These are phyloP conservation scores for Fusarium sp. DNA, from an alignment of 2,329 filamentous ascomycete species.

Conservation along the genomic window DNA sequence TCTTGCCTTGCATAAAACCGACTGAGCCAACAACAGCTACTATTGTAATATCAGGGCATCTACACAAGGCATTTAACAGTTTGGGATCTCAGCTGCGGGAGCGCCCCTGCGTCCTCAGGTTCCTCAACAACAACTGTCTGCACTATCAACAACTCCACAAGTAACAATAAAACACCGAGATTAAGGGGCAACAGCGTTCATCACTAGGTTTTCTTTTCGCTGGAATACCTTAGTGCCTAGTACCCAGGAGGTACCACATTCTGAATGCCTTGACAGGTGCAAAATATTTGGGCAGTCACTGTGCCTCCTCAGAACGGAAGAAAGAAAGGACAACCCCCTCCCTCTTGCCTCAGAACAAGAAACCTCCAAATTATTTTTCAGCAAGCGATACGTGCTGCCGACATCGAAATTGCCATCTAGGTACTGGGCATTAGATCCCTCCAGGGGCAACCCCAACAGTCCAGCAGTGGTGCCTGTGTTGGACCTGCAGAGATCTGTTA, in stretches of 20 bases:
- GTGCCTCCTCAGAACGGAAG: not conserved
- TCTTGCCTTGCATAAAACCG: not conserved
- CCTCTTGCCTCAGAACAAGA: not conserved
- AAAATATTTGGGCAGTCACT: not conserved
- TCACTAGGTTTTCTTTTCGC: not conserved
- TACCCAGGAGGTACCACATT: not conserved
- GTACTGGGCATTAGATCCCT: not conserved
- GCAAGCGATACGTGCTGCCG: not conserved
- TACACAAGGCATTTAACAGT: not conserved
- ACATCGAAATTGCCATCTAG: not conserved
- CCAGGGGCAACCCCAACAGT: not conserved
- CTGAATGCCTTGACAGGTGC: not conserved
- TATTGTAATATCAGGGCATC: not conserved
- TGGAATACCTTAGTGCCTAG: not conserved
- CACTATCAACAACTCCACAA: not conserved
- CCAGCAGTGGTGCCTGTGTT: not conserved
- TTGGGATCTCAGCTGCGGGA: not conserved
- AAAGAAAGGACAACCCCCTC: not conserved
- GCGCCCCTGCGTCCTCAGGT: not conserved
- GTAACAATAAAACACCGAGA: not conserved
- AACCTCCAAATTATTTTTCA: not conserved
- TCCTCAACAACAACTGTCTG: not conserved
- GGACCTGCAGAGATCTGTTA: not conserved
- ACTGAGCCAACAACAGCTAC: not conserved
- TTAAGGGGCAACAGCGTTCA: not conserved